phyloP scores from a whole-genome alignment of 2,329 filamentous ascomycete genomes.

The Cladophialophora immunda region DNA sequence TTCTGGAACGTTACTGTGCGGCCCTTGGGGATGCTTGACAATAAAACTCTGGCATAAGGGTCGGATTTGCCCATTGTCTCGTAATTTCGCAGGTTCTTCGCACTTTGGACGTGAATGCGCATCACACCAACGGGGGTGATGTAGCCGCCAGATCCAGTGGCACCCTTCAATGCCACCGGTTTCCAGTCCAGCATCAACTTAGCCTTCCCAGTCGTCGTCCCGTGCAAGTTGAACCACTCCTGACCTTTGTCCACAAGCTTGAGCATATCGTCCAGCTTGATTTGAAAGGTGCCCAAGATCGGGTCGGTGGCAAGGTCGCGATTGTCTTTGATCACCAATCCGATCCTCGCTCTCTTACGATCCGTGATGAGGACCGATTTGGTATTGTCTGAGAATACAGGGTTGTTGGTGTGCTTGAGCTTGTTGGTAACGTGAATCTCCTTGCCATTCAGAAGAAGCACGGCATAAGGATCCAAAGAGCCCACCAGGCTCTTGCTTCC shows the following conservation, averaged over 20 bases:
- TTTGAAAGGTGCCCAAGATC: conserved; percentile 89
- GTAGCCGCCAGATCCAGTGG: conserved; percentile 84
- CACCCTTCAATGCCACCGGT: conserved; percentile 84
- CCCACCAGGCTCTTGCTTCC: conserved; percentile 91
- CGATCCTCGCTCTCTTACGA: conserved; percentile 86
- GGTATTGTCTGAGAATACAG: conserved; percentile 90
- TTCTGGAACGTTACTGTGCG: conserved; percentile 96
- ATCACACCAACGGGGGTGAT: conserved; percentile 93
- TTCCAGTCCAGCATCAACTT: conserved; percentile 97
- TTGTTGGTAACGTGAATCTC: conserved; percentile 89
- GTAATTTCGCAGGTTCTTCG: conserved; percentile 84
- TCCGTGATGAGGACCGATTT: conserved; percentile 97
- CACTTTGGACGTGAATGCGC: conserved; percentile 89
- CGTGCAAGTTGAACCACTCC: conserved; percentile 92
- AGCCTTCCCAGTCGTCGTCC: conserved; percentile 80
- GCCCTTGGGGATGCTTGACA: conserved; percentile 89
- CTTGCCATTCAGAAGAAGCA: conserved; percentile 88
- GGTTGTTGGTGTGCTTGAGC: conserved; percentile 96
- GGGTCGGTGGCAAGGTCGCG: conserved; percentile 85
- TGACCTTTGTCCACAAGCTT: conserved; percentile 90
- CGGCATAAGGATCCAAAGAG: conserved; percentile 87
- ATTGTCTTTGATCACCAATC: conserved; percentile 94
- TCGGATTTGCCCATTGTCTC: conserved; percentile 98
- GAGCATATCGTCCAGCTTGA: conserved; percentile 92
- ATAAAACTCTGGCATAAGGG: conserved; percentile 85